phyloP scores from a whole-genome alignment of 2,329 filamentous ascomycete species.

The Xylariaceae sp. region DNA sequence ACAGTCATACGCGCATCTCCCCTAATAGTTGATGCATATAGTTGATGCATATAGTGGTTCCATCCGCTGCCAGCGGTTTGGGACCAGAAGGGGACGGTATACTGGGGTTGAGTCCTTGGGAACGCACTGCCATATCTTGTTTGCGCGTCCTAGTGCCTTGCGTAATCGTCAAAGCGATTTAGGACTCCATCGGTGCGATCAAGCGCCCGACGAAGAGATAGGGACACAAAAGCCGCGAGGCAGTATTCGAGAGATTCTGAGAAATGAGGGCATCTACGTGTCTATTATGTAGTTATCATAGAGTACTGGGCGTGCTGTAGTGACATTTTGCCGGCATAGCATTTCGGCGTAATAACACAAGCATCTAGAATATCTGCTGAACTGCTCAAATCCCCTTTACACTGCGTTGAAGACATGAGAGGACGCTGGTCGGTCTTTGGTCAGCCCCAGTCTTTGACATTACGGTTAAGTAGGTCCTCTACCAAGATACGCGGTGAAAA shows the following conservation, averaged over 20 bases:
- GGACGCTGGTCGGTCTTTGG: too few species aligned
- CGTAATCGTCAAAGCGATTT: background rate
- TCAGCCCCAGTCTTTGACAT: too few species aligned
- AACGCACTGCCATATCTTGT: background rate
- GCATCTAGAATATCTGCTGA: too few species aligned
- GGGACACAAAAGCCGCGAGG: background rate
- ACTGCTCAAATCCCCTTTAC: too few species aligned
- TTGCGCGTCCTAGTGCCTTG: background rate
- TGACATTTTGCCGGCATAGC: too few species aligned
- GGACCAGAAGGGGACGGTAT: background rate
- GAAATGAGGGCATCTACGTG: background rate
- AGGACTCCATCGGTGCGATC: background rate
- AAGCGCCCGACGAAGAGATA: background rate
- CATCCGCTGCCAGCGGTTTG: background rate
- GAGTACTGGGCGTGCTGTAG: too few species aligned
- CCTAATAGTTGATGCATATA: background rate
- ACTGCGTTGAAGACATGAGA: too few species aligned
- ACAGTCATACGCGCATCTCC: background rate
- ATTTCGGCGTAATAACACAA: too few species aligned
- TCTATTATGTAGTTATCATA: too few species aligned
- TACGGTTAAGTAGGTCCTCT: too few species aligned
- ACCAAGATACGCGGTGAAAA: too few species aligned
- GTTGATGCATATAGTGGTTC: background rate
- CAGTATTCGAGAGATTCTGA: background rate
- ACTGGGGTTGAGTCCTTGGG: background rate